Evolutionary conservation across 2,329 filamentous ascomycete genomes (phyloP).

Genomic region (Mycosphaerelloides madeirae): DNA sequence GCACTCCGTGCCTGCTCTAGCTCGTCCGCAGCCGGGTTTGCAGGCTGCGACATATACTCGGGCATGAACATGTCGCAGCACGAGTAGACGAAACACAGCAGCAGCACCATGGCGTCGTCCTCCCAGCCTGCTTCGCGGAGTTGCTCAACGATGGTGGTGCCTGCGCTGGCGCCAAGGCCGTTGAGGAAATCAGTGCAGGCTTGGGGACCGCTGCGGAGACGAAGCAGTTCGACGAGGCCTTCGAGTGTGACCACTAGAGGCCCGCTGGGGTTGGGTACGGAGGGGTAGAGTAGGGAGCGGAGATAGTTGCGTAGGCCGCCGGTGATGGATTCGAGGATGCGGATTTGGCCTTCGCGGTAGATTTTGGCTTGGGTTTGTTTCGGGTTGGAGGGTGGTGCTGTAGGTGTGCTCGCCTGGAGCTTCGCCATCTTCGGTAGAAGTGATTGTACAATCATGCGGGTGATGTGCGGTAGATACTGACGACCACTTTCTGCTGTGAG

Average conservation of each 20-base stretch:
- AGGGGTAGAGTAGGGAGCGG: slow-evolving; percentile 19
- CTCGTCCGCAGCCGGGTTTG: not conserved
- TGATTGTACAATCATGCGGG: slow-evolving; percentile 32
- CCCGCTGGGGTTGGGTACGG: slow-evolving; percentile 7
- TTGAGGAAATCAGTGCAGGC: slow-evolving; percentile 24
- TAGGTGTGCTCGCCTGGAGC: slow-evolving; percentile 22
- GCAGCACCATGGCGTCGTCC: slow-evolving; percentile 34
- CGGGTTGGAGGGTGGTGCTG: slow-evolving; percentile 29
- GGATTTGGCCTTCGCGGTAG: slow-evolving; percentile 40
- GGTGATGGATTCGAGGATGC: slow-evolving; percentile 29
- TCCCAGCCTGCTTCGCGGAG: slow-evolving; percentile 33
- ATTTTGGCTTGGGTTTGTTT: slow-evolving; percentile 40
- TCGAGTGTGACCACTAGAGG: slow-evolving; percentile 29
- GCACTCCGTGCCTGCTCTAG: slow-evolving; percentile 1
- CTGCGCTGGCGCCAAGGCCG: slow-evolving; percentile 30
- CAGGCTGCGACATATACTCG: slow-evolving; percentile 2
- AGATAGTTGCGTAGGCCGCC: slow-evolving; percentile 26
- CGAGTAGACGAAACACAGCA: slow-evolving; percentile 25
- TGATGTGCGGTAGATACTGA: slow-evolving; percentile 31
- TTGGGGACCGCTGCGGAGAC: slow-evolving; percentile 49
- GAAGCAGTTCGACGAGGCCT: slow-evolving; percentile 24
- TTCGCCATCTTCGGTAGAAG: slow-evolving; percentile 32
- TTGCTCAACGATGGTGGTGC: slow-evolving; percentile 27
- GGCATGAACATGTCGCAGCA: slow-evolving; percentile 3
- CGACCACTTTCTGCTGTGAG: slow-evolving; percentile 23